These are phyloP conservation scores for Cordyceps cicadae DNA, from an alignment of 2,329 filamentous ascomycete species.

Conservation along the genomic window DNA sequence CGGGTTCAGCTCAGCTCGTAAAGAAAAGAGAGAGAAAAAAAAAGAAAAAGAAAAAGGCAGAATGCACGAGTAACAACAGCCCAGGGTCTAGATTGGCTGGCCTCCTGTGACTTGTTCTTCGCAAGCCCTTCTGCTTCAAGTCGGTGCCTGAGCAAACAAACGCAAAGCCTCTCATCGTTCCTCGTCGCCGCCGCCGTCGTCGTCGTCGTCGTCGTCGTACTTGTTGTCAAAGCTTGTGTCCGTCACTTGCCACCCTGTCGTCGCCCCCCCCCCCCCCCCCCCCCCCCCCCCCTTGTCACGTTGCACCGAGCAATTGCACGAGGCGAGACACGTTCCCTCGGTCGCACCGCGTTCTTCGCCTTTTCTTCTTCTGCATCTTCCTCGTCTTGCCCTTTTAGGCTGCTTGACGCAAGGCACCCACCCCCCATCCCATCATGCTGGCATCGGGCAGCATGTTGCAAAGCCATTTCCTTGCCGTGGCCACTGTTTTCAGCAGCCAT, in stretches of 20 bases:
- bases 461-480: not conserved
- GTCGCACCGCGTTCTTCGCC: not conserved
- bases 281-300: conserved; percentile 4
- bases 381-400: not conserved
- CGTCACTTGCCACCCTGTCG: not conserved
- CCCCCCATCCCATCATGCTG: too few species aligned
- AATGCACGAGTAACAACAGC: too few species aligned
- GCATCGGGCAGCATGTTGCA: not conserved
- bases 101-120: not conserved
- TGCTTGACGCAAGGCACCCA: not conserved
- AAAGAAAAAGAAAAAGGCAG: not conserved
- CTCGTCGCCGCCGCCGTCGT: not conserved
- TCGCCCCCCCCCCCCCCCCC: too few species aligned
- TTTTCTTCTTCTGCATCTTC: too few species aligned
- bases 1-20: not conserved
- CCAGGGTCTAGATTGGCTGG: not conserved
- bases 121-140: conserved; percentile 5
- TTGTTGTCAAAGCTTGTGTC: not conserved
- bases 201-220: not conserved
- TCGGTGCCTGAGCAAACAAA: conserved; percentile 3
- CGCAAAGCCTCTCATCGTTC: not conserved
- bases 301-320: not conserved
- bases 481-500: not conserved
- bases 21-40: not conserved
- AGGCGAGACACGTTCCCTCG: not conserved